Evolutionary conservation across 371 early-diverging fungal species (phyloP).

Genomic region (Syncephalis plumigaleata): DNA sequence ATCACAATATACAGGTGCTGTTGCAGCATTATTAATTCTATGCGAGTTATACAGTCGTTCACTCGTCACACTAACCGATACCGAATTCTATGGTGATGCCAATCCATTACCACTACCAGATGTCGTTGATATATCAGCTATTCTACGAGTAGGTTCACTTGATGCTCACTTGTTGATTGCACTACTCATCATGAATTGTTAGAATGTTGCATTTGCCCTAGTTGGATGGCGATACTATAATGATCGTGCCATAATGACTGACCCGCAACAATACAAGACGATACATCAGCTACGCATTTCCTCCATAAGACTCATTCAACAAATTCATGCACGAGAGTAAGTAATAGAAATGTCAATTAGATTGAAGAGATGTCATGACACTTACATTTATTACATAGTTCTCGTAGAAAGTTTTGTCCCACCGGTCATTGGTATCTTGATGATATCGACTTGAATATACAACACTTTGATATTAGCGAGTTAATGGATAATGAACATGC

Average conservation of each 20-base stretch:
- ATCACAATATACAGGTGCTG: constrained; percentile 8
- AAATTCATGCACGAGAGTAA: constrained; percentile 69
- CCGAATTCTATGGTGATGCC: constrained; percentile 49
- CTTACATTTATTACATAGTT: background rate
- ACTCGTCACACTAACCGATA: constrained; percentile 64
- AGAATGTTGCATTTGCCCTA: constrained; percentile 51
- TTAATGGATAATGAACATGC: constrained; percentile 39
- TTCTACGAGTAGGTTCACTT: constrained; percentile 31
- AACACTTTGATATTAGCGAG: constrained; percentile 41
- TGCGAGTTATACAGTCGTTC: constrained; percentile 55
- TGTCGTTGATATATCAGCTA: constrained; percentile 28
- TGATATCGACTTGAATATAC: background rate
- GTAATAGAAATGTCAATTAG: constrained; percentile 5
- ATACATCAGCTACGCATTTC: constrained; percentile 25
- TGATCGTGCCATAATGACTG: constrained; percentile 17
- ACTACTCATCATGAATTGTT: constrained; percentile 5
- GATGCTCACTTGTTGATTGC: background rate
- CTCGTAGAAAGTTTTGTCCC: constrained; percentile 9
- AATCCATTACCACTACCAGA: constrained; percentile 27
- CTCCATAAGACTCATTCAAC: constrained; percentile 48
- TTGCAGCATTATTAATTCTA: constrained; percentile 40
- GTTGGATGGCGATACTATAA: constrained; percentile 36
- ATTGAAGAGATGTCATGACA: background rate
- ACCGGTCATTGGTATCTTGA: background rate
- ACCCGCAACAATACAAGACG: background rate